A percentile compares a stretch with the other conserved stretches of the same genome.
phyloP scores from a whole-genome alignment of 1,284 basidiomycete species.

The Malassezia nana region DNA sequence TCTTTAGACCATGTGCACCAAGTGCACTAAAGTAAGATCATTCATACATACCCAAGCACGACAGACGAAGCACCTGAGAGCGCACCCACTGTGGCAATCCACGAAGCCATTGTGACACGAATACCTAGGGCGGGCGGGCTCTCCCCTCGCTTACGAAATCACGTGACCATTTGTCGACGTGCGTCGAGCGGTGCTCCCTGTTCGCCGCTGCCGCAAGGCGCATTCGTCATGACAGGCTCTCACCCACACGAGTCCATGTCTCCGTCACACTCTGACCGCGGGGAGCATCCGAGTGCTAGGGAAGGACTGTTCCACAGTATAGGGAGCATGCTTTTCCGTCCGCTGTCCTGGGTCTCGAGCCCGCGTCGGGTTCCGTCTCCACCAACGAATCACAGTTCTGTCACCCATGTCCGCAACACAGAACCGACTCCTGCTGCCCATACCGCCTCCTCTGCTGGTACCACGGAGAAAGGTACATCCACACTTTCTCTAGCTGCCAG shows the following conservation, averaged over 20 bases:
- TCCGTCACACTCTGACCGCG: neutral
- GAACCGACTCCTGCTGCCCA: neutral
- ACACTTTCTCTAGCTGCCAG: neutral
- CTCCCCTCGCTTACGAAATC: neutral
- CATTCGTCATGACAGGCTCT: neutral
- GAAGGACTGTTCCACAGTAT: conserved; percentile 12
- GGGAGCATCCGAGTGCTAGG: neutral
- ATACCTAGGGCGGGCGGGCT: neutral
- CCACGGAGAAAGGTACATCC: neutral
- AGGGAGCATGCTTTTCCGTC: conserved; percentile 4
- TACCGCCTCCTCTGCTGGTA: no score
- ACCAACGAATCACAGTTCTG: neutral
- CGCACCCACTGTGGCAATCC: conserved; percentile 4
- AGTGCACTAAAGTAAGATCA: conserved; percentile 22
- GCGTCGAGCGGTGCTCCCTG: conserved; percentile 1
- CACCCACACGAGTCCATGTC: neutral
- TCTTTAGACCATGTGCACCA: conserved; percentile 41
- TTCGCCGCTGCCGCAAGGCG: neutral
- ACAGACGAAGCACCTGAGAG: conserved; percentile 16
- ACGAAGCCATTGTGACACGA: conserved; percentile 3
- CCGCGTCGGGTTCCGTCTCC: neutral
- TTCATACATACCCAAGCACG: conserved; percentile 9
- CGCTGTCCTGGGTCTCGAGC: conserved; percentile 4
- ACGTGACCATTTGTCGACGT: neutral
- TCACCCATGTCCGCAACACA: neutral